Base-by-base conservation (phyloP, 2,329 filamentous ascomycete genomes). In the Ophiostoma populinum region DNA sequence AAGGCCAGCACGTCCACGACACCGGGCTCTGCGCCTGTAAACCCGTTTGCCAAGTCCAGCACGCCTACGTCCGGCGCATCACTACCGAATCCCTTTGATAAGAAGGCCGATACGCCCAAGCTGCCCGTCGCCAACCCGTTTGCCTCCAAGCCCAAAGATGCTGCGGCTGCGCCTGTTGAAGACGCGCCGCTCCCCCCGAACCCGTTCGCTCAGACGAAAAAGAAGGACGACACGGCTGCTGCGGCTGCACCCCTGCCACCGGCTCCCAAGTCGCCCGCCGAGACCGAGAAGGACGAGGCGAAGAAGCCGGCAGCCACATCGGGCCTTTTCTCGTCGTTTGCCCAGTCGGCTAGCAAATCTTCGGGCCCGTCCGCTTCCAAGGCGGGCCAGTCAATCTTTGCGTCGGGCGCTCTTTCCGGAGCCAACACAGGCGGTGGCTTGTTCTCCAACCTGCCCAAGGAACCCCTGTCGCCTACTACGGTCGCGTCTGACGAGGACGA, bases 201-300 rank as follows among this genome's bases (percentile, higher is more conserved):
- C 12, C 31, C 38, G 13, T 44, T 38, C 22, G 25, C 32, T 21
- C 35, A 34, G 9, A 6, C 26, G 19, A 35, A 35, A 13, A 13
- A n/a, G 24, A 18, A 18, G n/a, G 24, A 11, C 13, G 38, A 12
- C 5, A 31, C 25, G 12, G 19, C 16, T 19, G 19, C 28, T 24
- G 13, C 35, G 19, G 43, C 48, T 20, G 47, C 49, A 4, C 30
- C 48, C 1, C 27, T 51, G 30, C 50, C 50, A 6, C 49, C 49
- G 1, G 48, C 49, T 30, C 44, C 37, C 5, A 45, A 27, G 25
- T n/a, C n/a, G n/a, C n/a, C n/a, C n/a, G 50, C 49, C 16, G 44
- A 47, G 7, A 42, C 52, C 10, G 36, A 42, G 29, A 19, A 32
- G 12, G 19, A 33, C 17, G 38, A 38, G 29, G 7, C 31, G 4